Base-by-base conservation (phyloP, 2,329 filamentous ascomycete species). In the Xylaria sp. region DNA sequence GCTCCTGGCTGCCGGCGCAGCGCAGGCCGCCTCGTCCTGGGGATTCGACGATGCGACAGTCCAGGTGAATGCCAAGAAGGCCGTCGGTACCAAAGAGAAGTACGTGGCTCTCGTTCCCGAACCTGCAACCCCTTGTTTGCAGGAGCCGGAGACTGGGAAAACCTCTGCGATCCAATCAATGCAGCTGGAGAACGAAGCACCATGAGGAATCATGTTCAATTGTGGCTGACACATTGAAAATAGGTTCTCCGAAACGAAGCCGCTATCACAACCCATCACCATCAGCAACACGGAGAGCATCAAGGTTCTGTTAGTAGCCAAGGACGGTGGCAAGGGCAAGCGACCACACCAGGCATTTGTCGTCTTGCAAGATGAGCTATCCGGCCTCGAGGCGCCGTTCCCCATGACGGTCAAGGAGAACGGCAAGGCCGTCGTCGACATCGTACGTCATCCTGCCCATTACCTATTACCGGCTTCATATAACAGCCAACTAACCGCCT, bases 301-400 rank as follows among this genome's bases (percentile, higher is more conserved):
- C 77, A 97, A 96, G 84, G 83, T 99, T 73, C 82, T 89, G 73
- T 83, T 99, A 76, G 97, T 93, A 40, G 87, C 93, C 9, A 91
- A 92, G 79, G 93, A 97, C 77, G 90, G 88, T 78, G 89, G 90
- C 81, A 90, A 89, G 74, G 87, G 88, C 56, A 95, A 94, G 85
- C 89, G 92, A 73, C 93, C 96, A 74, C 96, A 99, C 81, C 96
- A 99, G 82, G 94, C 94, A 6, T 97, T 97, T 84, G 86, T 99
- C 63, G 86, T 96, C 17, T 82, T 99, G 66, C 90, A 88, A 75
- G 94, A 98, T 74, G 83, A 86, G 11, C 83, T 85, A 13, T 90
- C 90, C 11, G 93, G 93, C 42, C 85, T 99, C 56, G 94, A 98
- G 80, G 90, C 94, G 28, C 94, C 94, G 0, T 97, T 95, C 76